A percentile compares a stretch with the other conserved stretches of the same genome.
Evolutionary conservation across 2,329 filamentous ascomycete species (phyloP).

Genomic region (Sclerotinia spermophila): DNA sequence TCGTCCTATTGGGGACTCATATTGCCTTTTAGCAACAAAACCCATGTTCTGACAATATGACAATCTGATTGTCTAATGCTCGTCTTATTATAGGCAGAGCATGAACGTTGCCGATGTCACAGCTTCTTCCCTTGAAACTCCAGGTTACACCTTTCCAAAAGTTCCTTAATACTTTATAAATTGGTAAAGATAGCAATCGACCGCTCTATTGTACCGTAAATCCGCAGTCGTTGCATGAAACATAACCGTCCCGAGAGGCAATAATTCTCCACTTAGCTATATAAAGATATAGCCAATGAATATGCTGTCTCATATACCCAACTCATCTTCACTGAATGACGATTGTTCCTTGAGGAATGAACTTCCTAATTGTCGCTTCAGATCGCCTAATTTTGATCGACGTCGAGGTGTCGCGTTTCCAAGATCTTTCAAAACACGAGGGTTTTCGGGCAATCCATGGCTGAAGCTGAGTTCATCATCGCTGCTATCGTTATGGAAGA

Average conservation of each 20-base stretch:
- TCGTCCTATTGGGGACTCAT: neutral
- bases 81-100: neutral
- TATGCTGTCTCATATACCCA: conserved; percentile 30
- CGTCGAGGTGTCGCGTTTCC: conserved; percentile 18
- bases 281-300: neutral
- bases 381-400: neutral
- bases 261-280: neutral
- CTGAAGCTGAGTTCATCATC: conserved; percentile 34
- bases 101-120: neutral
- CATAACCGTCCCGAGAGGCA: neutral
- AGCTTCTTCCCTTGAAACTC: neutral
- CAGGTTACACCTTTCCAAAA: neutral
- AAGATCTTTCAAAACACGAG: conserved; percentile 23
- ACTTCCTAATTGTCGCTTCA: neutral
- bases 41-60: neutral
- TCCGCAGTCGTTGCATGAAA: neutral
- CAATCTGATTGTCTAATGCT: neutral
- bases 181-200: neutral
- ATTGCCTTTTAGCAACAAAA: neutral
- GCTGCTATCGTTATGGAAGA: conserved; percentile 29
- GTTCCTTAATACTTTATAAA: neutral
- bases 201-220: neutral
- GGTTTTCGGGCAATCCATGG: conserved; percentile 25
- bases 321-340: conserved; percentile 33
- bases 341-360: neutral